These are phyloP conservation scores for Aquanectria penicillioides DNA, from an alignment of 2,329 filamentous ascomycete genomes.

Conservation along the genomic window DNA sequence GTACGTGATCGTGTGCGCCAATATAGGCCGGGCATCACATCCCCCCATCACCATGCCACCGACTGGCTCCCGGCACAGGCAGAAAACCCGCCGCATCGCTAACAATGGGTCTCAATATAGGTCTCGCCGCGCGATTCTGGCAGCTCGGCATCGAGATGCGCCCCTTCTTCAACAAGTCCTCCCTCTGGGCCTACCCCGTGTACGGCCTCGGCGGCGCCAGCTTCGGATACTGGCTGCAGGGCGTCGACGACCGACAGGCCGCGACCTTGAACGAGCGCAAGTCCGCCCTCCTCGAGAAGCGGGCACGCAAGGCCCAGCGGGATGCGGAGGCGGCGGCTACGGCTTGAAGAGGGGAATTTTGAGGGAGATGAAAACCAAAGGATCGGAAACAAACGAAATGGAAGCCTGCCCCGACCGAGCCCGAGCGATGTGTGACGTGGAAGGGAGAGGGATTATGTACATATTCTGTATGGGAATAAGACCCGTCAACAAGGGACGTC, in stretches of 20 bases:
- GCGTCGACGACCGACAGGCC: slow-evolving; percentile 85
- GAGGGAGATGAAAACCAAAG: neutral
- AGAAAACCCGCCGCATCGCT: neutral
- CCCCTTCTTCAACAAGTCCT: slow-evolving; percentile 85
- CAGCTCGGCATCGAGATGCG: slow-evolving; percentile 99
- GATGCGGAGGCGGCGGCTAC: slow-evolving; percentile 43
- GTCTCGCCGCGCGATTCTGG: slow-evolving; percentile 91
- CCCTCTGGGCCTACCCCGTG: slow-evolving; percentile 90
- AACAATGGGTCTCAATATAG: slow-evolving; percentile 57
- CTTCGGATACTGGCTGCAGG: slow-evolving; percentile 97
- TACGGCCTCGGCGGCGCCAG: slow-evolving; percentile 87
- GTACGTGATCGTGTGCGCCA: slow-evolving; percentile 57
- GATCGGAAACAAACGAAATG: slow-evolving; percentile 5
- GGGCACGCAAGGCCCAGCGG: slow-evolving; percentile 70
- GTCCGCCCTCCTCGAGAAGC: slow-evolving; percentile 86
- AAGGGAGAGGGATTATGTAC: slow-evolving; percentile 31
- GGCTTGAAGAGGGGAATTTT: slow-evolving; percentile 34
- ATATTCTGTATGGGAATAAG: slow-evolving; percentile 39
- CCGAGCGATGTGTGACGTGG: neutral
- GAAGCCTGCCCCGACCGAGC: neutral
- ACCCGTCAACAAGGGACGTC: slow-evolving; percentile 39
- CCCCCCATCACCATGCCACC: neutral
- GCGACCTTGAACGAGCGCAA: slow-evolving; percentile 82
- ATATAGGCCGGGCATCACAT: slow-evolving; percentile 17
- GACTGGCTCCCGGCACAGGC: neutral